phyloP scores from a whole-genome alignment of 768 basidiomycete genomes.

The Nidularia pulvinata region DNA sequence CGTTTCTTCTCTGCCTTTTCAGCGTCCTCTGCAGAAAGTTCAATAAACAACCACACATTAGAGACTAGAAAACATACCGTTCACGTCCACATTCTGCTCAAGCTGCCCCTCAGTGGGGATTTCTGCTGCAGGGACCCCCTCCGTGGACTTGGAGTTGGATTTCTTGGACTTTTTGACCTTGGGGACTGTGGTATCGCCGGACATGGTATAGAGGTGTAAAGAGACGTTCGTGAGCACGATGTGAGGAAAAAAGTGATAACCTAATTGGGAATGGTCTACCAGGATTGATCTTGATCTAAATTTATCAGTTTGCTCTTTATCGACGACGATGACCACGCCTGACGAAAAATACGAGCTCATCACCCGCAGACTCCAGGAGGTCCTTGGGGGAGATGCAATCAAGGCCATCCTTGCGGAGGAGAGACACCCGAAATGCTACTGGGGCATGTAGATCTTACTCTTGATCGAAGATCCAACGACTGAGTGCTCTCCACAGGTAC shows the following conservation, averaged over 20 bases:
- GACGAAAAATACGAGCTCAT: slow-evolving; percentile 78
- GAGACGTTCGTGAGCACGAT: too few relatives aligned
- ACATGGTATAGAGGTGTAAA: too few relatives aligned
- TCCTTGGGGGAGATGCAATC: slow-evolving; percentile 83
- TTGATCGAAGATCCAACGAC: slow-evolving; percentile 3
- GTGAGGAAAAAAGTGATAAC: too few relatives aligned
- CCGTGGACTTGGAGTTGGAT: slow-evolving; percentile 20
- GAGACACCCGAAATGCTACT: slow-evolving; percentile 82
- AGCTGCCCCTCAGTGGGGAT: not conserved
- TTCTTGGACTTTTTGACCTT: slow-evolving; percentile 13
- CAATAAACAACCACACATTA: not conserved
- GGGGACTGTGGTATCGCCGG: not conserved
- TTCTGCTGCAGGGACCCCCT: slow-evolving; percentile 8
- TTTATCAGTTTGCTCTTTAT: too few relatives aligned
- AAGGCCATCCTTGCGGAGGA: slow-evolving; percentile 80
- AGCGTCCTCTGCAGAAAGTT: slow-evolving; percentile 2
- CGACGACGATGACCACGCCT: slow-evolving; percentile 29
- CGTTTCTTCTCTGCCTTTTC: slow-evolving; percentile 11
- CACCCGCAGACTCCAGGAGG: slow-evolving; percentile 83
- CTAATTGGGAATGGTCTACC: too few relatives aligned
- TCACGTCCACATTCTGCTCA: slow-evolving; percentile 3
- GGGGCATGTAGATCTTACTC: slow-evolving; percentile 59
- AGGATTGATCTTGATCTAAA: too few relatives aligned
- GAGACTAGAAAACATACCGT: slow-evolving; percentile 4
- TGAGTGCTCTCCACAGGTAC: slow-evolving; percentile 55